Evolutionary conservation across 2,329 filamentous ascomycete genomes (phyloP).

Genomic region (Ascochyta viciae-villosae): DNA sequence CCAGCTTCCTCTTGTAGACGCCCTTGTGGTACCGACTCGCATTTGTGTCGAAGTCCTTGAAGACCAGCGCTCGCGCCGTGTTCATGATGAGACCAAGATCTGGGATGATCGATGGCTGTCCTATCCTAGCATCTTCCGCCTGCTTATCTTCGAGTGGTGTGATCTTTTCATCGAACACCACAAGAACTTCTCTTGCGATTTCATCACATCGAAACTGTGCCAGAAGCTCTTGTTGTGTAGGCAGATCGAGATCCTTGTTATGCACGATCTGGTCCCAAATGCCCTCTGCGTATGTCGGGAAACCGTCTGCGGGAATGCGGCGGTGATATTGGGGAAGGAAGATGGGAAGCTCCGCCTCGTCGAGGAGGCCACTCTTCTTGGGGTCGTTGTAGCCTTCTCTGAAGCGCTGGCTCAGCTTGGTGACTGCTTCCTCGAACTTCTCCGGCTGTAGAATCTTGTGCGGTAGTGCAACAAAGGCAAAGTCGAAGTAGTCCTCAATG

Average conservation of each 20-base stretch:
- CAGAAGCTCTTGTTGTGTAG: constrained; percentile 94
- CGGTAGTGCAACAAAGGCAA: constrained; percentile 92
- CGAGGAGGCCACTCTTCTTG: constrained; percentile 66
- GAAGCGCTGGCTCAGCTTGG: constrained; percentile 82
- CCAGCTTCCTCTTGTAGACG: constrained; percentile 84
- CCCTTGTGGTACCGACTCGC: constrained; percentile 97
- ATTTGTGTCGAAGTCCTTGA: constrained; percentile 87
- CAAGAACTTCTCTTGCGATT: constrained; percentile 86
- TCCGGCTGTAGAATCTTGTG: constrained; percentile 97
- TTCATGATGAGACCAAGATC: constrained; percentile 79
- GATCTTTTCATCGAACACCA: constrained; percentile 83
- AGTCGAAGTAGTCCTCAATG: constrained; percentile 98
- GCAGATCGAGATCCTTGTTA: constrained; percentile 97
- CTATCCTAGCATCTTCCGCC: constrained; percentile 74
- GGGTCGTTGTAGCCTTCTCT: constrained; percentile 77
- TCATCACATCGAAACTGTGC: constrained; percentile 98
- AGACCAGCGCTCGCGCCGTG: constrained; percentile 71
- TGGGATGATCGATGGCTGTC: constrained; percentile 74
- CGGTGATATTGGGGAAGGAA: constrained; percentile 95
- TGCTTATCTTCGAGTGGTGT: constrained; percentile 86
- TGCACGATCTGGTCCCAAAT: constrained; percentile 99
- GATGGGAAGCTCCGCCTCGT: constrained; percentile 78
- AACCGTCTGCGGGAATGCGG: constrained; percentile 95
- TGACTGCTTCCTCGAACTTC: constrained; percentile 82
- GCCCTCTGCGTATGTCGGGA: constrained; percentile 89